Evolutionary conservation across 129 eudicot species (phyloP).

Genomic region (Helianthus tuberosus): DNA sequence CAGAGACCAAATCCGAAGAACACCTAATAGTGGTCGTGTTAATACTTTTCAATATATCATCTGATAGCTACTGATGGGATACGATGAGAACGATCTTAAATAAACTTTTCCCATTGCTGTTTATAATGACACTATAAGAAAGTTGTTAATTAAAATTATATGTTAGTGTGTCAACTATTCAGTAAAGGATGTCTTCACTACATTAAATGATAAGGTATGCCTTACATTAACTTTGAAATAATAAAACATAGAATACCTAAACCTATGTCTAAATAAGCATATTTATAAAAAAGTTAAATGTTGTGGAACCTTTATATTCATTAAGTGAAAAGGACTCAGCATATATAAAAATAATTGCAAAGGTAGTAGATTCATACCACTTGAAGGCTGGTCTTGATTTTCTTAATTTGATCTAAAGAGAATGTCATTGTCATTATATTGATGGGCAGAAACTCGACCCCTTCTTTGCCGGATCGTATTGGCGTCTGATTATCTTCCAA

Average conservation of each 20-base stretch:
- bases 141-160: too few species aligned
- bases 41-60: too few species aligned
- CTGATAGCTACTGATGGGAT: too few species aligned
- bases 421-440: constrained; percentile 52
- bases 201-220: not conserved
- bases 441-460: constrained; percentile 66
- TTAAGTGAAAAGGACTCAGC: too few species aligned
- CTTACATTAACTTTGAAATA: not conserved
- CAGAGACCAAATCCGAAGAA: too few species aligned
- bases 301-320: not conserved
- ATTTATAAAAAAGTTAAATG: not conserved
- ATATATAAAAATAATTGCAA: not conserved
- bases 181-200: too few species aligned
- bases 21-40: too few species aligned
- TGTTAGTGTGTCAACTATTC: too few species aligned
- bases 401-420: constrained; percentile 58
- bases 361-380: constrained; percentile 49
- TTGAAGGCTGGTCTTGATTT: constrained; percentile 56
- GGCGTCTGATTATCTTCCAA: constrained; percentile 60
- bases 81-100: too few species aligned
- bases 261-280: not conserved
- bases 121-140: too few species aligned
- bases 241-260: not conserved
- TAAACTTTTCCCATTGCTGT: too few species aligned
- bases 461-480: constrained; percentile 60